These are phyloP conservation scores for Torrubiella hemipterigena DNA, from an alignment of 2,329 filamentous ascomycete species.

Conservation along the genomic window DNA sequence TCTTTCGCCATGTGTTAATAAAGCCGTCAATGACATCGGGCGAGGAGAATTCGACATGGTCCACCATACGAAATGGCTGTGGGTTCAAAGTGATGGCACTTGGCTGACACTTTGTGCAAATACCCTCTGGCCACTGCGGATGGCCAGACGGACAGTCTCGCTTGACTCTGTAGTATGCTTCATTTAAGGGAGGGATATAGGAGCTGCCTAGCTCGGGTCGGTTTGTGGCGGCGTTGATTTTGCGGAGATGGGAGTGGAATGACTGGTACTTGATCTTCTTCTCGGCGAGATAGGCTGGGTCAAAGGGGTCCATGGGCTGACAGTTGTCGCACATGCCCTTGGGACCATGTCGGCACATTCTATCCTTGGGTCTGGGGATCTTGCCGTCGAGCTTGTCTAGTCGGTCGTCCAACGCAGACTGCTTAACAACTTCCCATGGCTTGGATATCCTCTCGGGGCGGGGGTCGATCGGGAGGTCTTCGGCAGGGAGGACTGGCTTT, in stretches of 20 bases:
- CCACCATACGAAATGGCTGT: constrained; percentile 90
- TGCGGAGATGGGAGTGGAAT: constrained; percentile 87
- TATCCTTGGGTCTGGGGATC: constrained; percentile 65
- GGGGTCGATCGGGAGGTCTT: constrained; percentile 54
- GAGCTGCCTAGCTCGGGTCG: constrained; percentile 88
- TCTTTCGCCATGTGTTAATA: constrained; percentile 82
- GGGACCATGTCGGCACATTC: constrained; percentile 90
- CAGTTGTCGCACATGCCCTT: constrained; percentile 99
- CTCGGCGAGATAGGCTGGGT: constrained; percentile 75
- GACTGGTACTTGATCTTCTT: constrained; percentile 99
- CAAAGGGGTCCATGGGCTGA: constrained; percentile 91
- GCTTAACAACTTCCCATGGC: constrained; percentile 76
- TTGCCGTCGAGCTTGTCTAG: constrained; percentile 86
- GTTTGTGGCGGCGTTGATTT: constrained; percentile 93
- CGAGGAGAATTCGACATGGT: constrained; percentile 92
- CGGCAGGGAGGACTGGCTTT: constrained; percentile 56
- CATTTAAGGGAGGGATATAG: constrained; percentile 87
- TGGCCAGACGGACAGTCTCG: constrained; percentile 87
- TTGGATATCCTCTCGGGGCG: constrained; percentile 47
- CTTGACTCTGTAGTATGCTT: constrained; percentile 85
- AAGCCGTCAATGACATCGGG: constrained; percentile 78
- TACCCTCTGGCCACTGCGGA: constrained; percentile 86
- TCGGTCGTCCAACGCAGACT: constrained; percentile 76
- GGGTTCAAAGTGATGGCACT: constrained; percentile 93
- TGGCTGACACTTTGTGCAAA: constrained; percentile 96